phyloP scores from a whole-genome alignment of 78 protist species.

The Chrysochromulina parva region DNA sequence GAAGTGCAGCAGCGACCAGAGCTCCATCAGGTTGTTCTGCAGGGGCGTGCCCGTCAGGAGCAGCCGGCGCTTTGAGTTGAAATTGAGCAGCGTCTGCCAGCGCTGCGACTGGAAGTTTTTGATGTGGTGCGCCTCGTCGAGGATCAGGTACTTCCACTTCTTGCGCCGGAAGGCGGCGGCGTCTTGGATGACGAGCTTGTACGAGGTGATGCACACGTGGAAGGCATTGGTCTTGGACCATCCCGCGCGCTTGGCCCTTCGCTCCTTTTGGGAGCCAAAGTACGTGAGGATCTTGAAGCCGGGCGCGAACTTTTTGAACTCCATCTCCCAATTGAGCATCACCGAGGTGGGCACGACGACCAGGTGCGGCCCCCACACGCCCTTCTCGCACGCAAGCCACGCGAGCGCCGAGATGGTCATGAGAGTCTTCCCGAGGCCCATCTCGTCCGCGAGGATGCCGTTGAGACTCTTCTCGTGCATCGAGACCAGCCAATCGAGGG shows the following conservation, averaged over 20 bases:
- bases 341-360: slow-evolving; percentile 88
- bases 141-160: slow-evolving; percentile 86
- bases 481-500: slow-evolving; percentile 87
- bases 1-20: slow-evolving; percentile 97
- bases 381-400: slow-evolving; percentile 78
- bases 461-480: slow-evolving; percentile 82
- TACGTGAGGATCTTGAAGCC: slow-evolving; percentile 88
- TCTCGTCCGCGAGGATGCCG: slow-evolving; percentile 96
- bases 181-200: slow-evolving; percentile 80
- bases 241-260: slow-evolving; percentile 81
- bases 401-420: slow-evolving; percentile 91
- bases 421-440: slow-evolving; percentile 93
- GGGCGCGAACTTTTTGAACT: slow-evolving; percentile 89
- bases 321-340: slow-evolving; percentile 91
- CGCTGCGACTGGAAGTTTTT: slow-evolving; percentile 83
- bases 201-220: slow-evolving; percentile 88
- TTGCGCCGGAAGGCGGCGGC: slow-evolving; percentile 66
- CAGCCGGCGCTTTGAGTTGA: slow-evolving; percentile 79
- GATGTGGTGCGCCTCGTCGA: slow-evolving; percentile 97
- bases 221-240: slow-evolving; percentile 83
- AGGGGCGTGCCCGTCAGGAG: slow-evolving; percentile 96
- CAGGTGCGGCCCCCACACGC: slow-evolving; percentile 93
- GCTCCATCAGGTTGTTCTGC: slow-evolving; percentile 92
- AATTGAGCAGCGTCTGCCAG: slow-evolving; percentile 82
- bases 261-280: slow-evolving; percentile 80